These are phyloP conservation scores for Termitomyces sp. DNA, from an alignment of 768 basidiomycete genomes.

Conservation along the genomic window DNA sequence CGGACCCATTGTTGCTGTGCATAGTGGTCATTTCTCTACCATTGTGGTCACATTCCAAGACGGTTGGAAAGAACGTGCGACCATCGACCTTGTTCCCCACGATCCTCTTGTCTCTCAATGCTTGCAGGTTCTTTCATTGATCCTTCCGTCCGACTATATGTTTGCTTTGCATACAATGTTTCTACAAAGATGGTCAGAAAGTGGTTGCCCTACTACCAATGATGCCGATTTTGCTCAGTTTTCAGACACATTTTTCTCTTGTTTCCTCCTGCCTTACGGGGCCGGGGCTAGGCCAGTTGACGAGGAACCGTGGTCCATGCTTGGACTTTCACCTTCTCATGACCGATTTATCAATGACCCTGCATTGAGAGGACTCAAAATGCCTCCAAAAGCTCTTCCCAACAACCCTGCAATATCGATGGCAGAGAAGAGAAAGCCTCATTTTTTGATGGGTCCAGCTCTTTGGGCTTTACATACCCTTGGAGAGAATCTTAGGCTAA, in stretches of 20 bases:
- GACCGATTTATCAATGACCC: slow-evolving; percentile 54
- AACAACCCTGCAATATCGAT: slow-evolving; percentile 11
- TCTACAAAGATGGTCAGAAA: slow-evolving; percentile 50
- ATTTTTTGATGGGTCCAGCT: slow-evolving; percentile 47
- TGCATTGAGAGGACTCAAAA: slow-evolving; percentile 38
- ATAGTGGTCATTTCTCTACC: slow-evolving; percentile 43
- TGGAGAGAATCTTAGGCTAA: slow-evolving; percentile 62
- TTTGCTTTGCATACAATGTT: slow-evolving; percentile 53
- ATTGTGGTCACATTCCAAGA: slow-evolving; percentile 50
- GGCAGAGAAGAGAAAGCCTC: slow-evolving; percentile 24
- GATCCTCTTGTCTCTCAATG: slow-evolving; percentile 52
- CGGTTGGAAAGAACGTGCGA: slow-evolving; percentile 37
- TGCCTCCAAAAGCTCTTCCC: slow-evolving; percentile 20
- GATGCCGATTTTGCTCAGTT: slow-evolving; percentile 56
- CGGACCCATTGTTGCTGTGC: slow-evolving; percentile 34
- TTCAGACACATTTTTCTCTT: slow-evolving; percentile 39
- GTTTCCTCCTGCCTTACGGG: slow-evolving; percentile 34
- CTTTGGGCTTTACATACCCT: slow-evolving; percentile 77
- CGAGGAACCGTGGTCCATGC: slow-evolving; percentile 39
- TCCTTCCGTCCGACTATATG: slow-evolving; percentile 49
- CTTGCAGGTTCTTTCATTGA: slow-evolving; percentile 56
- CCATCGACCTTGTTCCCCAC: slow-evolving; percentile 50
- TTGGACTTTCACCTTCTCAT: slow-evolving; percentile 38
- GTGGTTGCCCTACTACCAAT: slow-evolving; percentile 33
- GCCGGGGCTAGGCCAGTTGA: slow-evolving; percentile 13